Conservation (phyloP, 805 yeast genomes). For the Kuraishia floccosa region DNA sequence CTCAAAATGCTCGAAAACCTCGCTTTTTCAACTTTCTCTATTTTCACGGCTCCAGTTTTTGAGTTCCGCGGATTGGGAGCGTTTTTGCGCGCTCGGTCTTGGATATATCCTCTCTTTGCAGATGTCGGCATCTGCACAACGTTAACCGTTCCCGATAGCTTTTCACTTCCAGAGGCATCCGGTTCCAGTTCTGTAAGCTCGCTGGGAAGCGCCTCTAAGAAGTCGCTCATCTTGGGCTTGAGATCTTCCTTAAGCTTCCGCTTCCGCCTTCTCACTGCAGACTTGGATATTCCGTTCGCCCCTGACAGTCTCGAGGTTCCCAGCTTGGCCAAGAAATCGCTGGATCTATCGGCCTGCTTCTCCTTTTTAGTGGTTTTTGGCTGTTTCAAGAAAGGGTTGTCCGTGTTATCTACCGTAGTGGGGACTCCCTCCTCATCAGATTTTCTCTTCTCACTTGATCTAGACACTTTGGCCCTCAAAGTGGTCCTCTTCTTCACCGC, state of each 20-base stretch:
- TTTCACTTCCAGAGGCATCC: too few relatives aligned
- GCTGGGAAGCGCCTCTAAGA: slow-evolving; percentile 39
- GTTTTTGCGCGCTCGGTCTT: slow-evolving; percentile 21
- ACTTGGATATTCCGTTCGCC: slow-evolving; percentile 53
- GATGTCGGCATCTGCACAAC: slow-evolving; percentile 4
- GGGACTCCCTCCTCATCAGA: too few relatives aligned
- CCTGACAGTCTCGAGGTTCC: too few relatives aligned
- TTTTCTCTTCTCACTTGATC: slow-evolving; percentile 12
- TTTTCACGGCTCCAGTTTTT: slow-evolving; percentile 32
- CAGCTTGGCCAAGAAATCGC: slow-evolving; percentile 25
- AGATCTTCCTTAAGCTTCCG: slow-evolving; percentile 52
- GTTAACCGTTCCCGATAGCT: slow-evolving; percentile 10
- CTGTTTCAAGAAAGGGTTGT: slow-evolving; percentile 36
- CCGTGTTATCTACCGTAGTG: slow-evolving; percentile 1
- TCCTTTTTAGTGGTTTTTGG: slow-evolving; percentile 42
- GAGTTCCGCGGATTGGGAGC: slow-evolving; percentile 19
- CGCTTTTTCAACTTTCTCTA: slow-evolving; percentile 46
- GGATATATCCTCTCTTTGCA: slow-evolving; percentile 10
- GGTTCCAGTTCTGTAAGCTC: too few relatives aligned
- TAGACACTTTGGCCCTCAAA: slow-evolving; percentile 27
- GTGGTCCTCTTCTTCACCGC: slow-evolving; percentile 36
- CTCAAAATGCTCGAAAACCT: slow-evolving; percentile 49
- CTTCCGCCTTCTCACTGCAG: slow-evolving; percentile 52
- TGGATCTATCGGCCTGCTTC: slow-evolving; percentile 28
- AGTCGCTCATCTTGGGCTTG: slow-evolving; percentile 57